Percentiles rank a stretch among this genome's conserved stretches.
These are phyloP conservation scores for Mucor racemosus DNA, from an alignment of 371 early-diverging fungal species.

Conservation along the genomic window DNA sequence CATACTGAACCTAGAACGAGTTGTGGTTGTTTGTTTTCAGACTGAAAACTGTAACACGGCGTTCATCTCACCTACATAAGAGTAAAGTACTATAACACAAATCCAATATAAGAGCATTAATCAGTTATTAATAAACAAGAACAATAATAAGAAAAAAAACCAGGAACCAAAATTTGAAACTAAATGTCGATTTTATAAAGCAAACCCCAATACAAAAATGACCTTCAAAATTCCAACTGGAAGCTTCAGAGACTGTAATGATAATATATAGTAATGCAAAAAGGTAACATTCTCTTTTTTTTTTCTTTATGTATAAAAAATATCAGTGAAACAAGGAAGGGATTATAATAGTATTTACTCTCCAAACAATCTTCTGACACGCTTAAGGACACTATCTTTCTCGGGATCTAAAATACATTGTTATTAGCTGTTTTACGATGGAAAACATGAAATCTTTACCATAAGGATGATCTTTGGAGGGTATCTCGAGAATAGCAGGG, in stretches of 20 bases:
- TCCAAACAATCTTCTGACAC: constrained; percentile 91
- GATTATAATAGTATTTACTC: constrained; percentile 49
- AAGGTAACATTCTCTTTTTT: neutral
- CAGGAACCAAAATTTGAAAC: neutral
- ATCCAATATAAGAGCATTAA: no score
- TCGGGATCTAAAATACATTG: constrained; percentile 57
- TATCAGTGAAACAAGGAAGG: neutral
- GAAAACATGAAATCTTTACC: constrained; percentile 45
- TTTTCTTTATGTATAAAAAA: neutral
- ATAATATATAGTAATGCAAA: neutral
- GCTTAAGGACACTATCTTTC: constrained; percentile 96
- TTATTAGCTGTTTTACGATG: neutral
- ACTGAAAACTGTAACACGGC: neutral
- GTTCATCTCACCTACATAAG: no score
- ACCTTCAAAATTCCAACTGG: neutral
- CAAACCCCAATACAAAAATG: neutral
- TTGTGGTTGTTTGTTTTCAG: no score
- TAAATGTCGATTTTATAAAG: neutral
- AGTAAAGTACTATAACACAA: neutral
- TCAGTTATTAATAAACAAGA: no score
- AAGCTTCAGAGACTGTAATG: neutral
- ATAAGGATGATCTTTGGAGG: constrained; percentile 99
- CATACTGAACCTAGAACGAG: no score
- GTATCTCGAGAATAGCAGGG: constrained; percentile 97
- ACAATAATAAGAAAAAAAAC: no score